Percentiles rank a stretch among this genome's conserved stretches.
Conservation (phyloP, 2,329 filamentous ascomycete genomes). For the Trichoderma cornu-damae region DNA sequence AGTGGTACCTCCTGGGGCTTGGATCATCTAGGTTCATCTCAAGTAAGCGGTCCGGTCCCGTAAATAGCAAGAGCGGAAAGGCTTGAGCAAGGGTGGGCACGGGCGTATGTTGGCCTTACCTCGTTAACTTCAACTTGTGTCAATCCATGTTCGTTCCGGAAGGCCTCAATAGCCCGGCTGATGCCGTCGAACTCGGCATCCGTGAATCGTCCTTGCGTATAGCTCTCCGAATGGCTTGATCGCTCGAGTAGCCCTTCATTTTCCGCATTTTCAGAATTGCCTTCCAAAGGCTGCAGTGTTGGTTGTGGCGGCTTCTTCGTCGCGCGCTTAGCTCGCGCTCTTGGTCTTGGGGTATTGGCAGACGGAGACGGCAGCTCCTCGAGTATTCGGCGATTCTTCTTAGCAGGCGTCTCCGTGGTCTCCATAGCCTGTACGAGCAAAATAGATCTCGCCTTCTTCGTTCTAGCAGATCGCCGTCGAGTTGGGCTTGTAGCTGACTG, state of each 20-base stretch:
- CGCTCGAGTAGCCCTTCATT: conserved; percentile 16
- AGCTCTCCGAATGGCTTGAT: conserved; percentile 25
- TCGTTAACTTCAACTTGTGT: conserved; percentile 45
- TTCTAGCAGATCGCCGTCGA: conserved; percentile 33
- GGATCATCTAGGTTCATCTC: conserved; percentile 31
- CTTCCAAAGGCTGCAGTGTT: conserved; percentile 26
- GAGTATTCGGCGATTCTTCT: conserved; percentile 19
- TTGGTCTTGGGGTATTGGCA: conserved; percentile 30
- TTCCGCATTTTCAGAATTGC: conserved; percentile 21
- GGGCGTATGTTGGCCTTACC: conserved; percentile 26
- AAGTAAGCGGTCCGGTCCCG: conserved; percentile 6
- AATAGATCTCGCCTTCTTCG: conserved; percentile 47
- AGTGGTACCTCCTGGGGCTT: conserved; percentile 33
- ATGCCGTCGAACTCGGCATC: conserved; percentile 41
- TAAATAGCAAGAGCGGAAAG: neutral
- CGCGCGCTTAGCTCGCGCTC: conserved; percentile 27
- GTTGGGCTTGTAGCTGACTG: conserved; percentile 21
- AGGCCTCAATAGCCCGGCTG: conserved; percentile 39
- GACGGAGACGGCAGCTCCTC: conserved; percentile 32
- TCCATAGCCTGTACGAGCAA: conserved; percentile 36
- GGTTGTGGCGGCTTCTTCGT: conserved; percentile 23
- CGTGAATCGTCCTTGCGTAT: conserved; percentile 40
- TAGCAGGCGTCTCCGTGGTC: conserved; percentile 22
- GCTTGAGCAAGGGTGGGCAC: neutral
- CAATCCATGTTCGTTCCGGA: conserved; percentile 40